Conservation (phyloP, 345 rosid genomes). For the Erucastrum elatum region DNA sequence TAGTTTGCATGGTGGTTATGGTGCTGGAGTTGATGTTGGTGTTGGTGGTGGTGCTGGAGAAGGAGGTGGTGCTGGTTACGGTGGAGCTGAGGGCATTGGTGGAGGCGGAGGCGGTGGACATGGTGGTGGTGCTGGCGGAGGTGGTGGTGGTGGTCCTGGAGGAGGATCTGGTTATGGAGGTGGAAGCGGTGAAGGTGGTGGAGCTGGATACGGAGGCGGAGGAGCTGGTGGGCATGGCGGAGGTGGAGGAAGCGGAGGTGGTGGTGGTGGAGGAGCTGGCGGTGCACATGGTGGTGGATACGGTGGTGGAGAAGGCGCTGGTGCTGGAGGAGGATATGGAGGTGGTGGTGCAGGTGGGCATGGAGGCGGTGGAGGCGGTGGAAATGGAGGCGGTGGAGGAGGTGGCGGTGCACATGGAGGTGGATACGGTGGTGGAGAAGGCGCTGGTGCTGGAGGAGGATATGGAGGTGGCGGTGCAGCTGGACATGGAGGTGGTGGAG, state of each 20-base stretch:
- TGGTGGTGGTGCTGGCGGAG: constrained; percentile 38
- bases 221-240: constrained; percentile 34
- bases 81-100: constrained; percentile 35
- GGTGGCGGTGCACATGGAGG: constrained; percentile 42
- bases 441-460: background rate
- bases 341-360: constrained; percentile 31
- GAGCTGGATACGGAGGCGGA: constrained; percentile 41
- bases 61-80: constrained; percentile 36
- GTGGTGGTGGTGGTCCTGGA: constrained; percentile 35
- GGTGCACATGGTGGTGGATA: constrained; percentile 40
- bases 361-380: constrained; percentile 36
- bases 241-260: constrained; percentile 37
- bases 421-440: constrained; percentile 35
- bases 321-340: constrained; percentile 41
- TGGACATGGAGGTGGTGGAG: constrained; percentile 41
- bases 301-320: constrained; percentile 37
- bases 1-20: constrained; percentile 27
- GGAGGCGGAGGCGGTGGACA: constrained; percentile 38
- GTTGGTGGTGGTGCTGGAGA: constrained; percentile 29
- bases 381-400: constrained; percentile 35
- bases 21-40: constrained; percentile 9
- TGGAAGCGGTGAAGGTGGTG: constrained; percentile 42
- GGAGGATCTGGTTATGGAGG: constrained; percentile 40
- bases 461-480: constrained; percentile 36
- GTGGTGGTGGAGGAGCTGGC: constrained; percentile 36